A percentile compares a stretch with the other conserved stretches of the same genome.
Evolutionary conservation across 768 basidiomycete species (phyloP).

Genomic region (Holtermannia corniformis): DNA sequence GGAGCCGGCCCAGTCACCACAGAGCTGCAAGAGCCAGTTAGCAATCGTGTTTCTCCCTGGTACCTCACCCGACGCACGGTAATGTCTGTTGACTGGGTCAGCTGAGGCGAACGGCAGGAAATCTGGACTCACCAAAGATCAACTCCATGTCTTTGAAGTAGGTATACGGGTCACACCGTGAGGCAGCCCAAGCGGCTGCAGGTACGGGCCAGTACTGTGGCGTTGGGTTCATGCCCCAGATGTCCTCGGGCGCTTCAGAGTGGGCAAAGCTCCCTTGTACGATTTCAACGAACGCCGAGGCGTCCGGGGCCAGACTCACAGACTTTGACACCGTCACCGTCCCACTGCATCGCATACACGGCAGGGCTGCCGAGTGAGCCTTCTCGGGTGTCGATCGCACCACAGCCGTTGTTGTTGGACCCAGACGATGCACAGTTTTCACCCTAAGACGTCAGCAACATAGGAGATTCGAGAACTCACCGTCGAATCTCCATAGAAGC

Average conservation of each 20-base stretch:
- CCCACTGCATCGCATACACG: not conserved
- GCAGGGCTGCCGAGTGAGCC: not conserved
- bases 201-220: not conserved
- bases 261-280: not conserved
- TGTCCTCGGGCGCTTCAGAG: not conserved
- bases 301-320: not conserved
- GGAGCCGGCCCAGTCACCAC: not conserved
- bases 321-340: not conserved
- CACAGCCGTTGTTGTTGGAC: not conserved
- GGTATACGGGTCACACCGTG: not conserved
- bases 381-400: not conserved
- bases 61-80: no score
- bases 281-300: not conserved
- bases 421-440: not conserved
- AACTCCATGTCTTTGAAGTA: not conserved
- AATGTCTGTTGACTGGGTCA: no score
- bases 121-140: not conserved
- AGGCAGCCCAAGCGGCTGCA: not conserved
- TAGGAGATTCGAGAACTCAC: no score
- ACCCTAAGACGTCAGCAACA: no score
- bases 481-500: not conserved
- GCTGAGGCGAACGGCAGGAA: no score
- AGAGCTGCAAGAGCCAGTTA: not conserved
- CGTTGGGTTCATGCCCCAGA: not conserved
- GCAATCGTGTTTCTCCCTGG: no score